These are phyloP conservation scores for Amanita subjunquillea DNA, from an alignment of 768 basidiomycete genomes.

Conservation along the genomic window DNA sequence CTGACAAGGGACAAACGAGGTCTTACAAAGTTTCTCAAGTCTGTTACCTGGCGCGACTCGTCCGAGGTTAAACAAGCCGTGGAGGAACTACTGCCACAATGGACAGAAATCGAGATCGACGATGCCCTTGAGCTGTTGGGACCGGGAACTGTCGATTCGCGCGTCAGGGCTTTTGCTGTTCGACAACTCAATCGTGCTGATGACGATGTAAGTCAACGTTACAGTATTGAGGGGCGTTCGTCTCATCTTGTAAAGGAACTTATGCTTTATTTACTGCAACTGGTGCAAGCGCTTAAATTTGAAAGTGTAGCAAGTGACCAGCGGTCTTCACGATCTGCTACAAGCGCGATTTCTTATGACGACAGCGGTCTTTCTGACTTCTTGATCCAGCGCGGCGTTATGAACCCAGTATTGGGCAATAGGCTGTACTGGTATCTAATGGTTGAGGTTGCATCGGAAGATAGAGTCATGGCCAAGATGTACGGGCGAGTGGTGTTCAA, in stretches of 20 bases:
- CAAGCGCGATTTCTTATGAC: constrained; percentile 74
- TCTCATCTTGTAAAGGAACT: constrained; percentile 55
- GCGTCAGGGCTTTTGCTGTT: constrained; percentile 92
- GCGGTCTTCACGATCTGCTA: constrained; percentile 59
- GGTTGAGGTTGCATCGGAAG: constrained; percentile 88
- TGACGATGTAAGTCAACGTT: constrained; percentile 62
- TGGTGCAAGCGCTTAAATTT: constrained; percentile 97
- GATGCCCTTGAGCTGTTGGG: constrained; percentile 94
- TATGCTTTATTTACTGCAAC: constrained; percentile 83
- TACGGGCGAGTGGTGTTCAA: constrained; percentile 86
- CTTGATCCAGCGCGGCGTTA: constrained; percentile 74
- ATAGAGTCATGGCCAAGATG: constrained; percentile 83
- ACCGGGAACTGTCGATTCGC: constrained; percentile 79
- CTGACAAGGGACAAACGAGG: constrained; percentile 86
- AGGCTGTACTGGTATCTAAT: constrained; percentile 96
- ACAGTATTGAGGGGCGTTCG: neutral
- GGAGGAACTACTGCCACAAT: constrained; percentile 88
- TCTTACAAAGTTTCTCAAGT: constrained; percentile 94
- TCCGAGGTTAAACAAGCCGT: constrained; percentile 97
- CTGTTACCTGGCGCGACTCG: constrained; percentile 94
- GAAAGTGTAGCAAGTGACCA: constrained; percentile 77
- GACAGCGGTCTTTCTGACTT: constrained; percentile 93
- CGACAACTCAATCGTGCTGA: constrained; percentile 84
- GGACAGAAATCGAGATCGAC: constrained; percentile 96
- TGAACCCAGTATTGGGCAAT: constrained; percentile 80